Evolutionary conservation across 2,329 filamentous ascomycete species (phyloP), one percentile per base, ranked within the genome.

Genomic region (Alternaria gansuensis): DNA sequence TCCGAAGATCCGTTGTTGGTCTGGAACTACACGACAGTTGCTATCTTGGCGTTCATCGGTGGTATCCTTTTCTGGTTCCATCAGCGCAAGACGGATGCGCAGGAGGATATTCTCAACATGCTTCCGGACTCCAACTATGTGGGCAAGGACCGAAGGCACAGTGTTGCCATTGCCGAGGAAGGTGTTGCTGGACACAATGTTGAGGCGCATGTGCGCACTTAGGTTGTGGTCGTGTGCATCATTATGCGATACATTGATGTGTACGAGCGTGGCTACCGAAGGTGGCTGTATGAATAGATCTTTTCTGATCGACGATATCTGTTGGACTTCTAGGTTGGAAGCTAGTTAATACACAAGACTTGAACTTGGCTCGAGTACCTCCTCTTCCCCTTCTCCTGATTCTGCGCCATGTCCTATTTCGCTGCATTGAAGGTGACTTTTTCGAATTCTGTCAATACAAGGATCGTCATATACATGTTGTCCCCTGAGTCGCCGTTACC

Each of bases 31-130:
- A 83, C 81, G 8, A 74, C 82, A 17, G 83, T 90, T 17, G 87
- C 88, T 5, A 78, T 86, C 57, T 80, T 92, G 51, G 84, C 89
- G 0, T 83, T 86, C 36, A 51, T 88, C 7, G 90, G 88, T 34
- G 88, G 87, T 24, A 61, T 82, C 4, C 80, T 82, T 2, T 92
- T 93, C 79, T 93, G 89, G 88, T 74, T 88, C 68, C 85, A 83
- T 69, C 90, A 90, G 80, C 79, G 82, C 37, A 80, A 84, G n/a
- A 80, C 90, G 9, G 90, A 93, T 70, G 78, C 76, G 26, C 80
- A 88, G 64, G 90, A 93, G 72, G 90, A 92, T 74, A 80, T 82
- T 67, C 79, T 90, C 65, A 93, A 93, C 76, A 84, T 87, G 83
- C 86, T 73, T 71, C 75, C 66, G 4, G 77, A 78, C 51, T 74